phyloP scores from a whole-genome alignment of 2,329 filamentous ascomycete species.

The Pyrenophora tritici-repentis region DNA sequence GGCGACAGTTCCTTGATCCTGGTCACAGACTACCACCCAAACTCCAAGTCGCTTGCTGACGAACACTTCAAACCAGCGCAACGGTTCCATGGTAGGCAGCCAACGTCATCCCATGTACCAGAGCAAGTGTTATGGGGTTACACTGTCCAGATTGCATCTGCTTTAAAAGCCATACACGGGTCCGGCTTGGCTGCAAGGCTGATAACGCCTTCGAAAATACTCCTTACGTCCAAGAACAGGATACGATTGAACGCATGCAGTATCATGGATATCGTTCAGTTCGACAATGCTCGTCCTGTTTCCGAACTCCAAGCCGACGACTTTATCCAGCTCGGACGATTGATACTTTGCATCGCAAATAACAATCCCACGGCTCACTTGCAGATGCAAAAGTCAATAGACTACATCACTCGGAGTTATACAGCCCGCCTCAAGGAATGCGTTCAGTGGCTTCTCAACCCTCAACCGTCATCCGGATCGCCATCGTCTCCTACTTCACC shows the following conservation, averaged over 20 bases:
- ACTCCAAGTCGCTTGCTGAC: slow-evolving; percentile 87
- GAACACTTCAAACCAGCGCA: slow-evolving; percentile 65
- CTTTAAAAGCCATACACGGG: slow-evolving; percentile 82
- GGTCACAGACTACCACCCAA: slow-evolving; percentile 89
- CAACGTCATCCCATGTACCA: slow-evolving; percentile 49
- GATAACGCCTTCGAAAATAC: slow-evolving; percentile 84
- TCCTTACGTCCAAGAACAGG: slow-evolving; percentile 88
- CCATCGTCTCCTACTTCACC: slow-evolving; percentile 38
- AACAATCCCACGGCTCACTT: slow-evolving; percentile 64
- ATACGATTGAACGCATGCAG: slow-evolving; percentile 87
- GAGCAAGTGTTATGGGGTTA: slow-evolving; percentile 90
- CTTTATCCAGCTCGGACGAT: slow-evolving; percentile 78
- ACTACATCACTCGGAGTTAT: slow-evolving; percentile 77
- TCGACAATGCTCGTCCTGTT: slow-evolving; percentile 70
- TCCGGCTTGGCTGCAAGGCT: slow-evolving; percentile 82
- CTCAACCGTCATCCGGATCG: slow-evolving; percentile 43
- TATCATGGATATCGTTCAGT: slow-evolving; percentile 86
- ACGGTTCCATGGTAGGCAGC: slow-evolving; percentile 47
- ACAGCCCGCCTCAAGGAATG: slow-evolving; percentile 78
- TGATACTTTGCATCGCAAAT: slow-evolving; percentile 81
- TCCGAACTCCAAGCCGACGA: slow-evolving; percentile 86
- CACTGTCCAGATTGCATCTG: slow-evolving; percentile 87
- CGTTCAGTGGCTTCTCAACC: slow-evolving; percentile 78
- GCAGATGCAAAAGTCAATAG: slow-evolving; percentile 72
- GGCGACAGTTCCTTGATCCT: slow-evolving; percentile 94